Evolutionary conservation across 345 rosid species (phyloP).

Genomic region (Rhodamnia rubescens): DNA sequence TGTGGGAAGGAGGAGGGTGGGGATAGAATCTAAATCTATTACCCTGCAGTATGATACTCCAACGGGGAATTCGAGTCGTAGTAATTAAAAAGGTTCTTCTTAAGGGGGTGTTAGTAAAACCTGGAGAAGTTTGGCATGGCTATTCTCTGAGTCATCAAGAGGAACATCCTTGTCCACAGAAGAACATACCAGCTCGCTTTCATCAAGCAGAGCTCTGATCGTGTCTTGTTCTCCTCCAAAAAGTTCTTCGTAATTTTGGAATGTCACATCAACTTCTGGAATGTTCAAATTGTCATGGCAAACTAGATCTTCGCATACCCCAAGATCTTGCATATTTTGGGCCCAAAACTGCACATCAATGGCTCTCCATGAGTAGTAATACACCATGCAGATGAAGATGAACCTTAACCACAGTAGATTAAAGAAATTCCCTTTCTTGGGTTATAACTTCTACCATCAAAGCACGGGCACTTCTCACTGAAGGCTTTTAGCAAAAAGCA

Average conservation of each 20-base stretch:
- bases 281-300: constrained; percentile 45
- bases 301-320: constrained; percentile 61
- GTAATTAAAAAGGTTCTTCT: background rate
- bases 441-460: background rate
- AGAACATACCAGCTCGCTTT: constrained; percentile 23
- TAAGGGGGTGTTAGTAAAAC: background rate
- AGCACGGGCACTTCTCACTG: background rate
- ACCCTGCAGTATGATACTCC: background rate
- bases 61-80: background rate
- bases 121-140: background rate
- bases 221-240: constrained; percentile 55
- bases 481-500: background rate
- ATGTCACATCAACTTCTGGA: constrained; percentile 74
- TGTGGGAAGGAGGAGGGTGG: background rate
- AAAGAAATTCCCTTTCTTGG: background rate
- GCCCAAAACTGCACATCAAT: constrained; percentile 48
- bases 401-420: background rate
- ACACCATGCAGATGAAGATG: background rate
- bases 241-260: constrained; percentile 64
- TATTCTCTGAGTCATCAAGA: constrained; percentile 15
- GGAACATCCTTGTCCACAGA: constrained; percentile 20
- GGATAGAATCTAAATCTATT: background rate
- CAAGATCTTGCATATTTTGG: constrained; percentile 82
- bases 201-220: constrained; percentile 15
- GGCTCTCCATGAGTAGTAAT: background rate